Percentiles rank a stretch among this genome's conserved stretches.
phyloP scores from a whole-genome alignment of 2,329 filamentous ascomycete species.

The Aspergillus sp. region DNA sequence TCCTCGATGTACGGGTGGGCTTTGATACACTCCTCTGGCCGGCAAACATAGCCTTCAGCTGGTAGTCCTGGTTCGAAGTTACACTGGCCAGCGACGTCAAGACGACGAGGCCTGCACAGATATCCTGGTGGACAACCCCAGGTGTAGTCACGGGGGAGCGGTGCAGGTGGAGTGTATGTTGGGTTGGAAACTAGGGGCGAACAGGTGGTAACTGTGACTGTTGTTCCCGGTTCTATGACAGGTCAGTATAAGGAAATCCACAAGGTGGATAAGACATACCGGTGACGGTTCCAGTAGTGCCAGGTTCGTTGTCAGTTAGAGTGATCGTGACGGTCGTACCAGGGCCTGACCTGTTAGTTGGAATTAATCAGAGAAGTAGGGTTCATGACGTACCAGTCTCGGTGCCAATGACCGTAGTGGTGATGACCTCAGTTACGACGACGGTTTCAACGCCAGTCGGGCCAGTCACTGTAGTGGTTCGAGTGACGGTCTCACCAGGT shows the following conservation, averaged over 20 bases:
- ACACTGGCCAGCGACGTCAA: conserved; percentile 29
- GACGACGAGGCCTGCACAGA: conserved; percentile 38
- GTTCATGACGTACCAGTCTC: not conserved
- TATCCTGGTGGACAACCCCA: conserved; percentile 45
- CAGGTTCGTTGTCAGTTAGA: not conserved
- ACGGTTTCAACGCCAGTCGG: conserved; percentile 12
- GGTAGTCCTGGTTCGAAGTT: conserved; percentile 41
- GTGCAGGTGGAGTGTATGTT: conserved; percentile 27
- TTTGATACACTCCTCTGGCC: conserved; percentile 39
- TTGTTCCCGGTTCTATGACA: conserved; percentile 1
- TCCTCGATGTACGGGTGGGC: conserved; percentile 27
- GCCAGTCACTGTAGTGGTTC: conserved; percentile 14
- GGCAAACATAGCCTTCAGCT: conserved; percentile 35
- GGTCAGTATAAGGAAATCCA: not conserved
- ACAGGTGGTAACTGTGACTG: conserved; percentile 26
- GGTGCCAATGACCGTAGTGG: conserved; percentile 13
- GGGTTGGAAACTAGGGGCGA: conserved; percentile 31
- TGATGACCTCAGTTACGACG: conserved; percentile 16
- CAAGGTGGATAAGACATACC: not conserved
- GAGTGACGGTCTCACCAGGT: not conserved
- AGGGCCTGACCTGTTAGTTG: not conserved
- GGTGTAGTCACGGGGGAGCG: conserved; percentile 29
- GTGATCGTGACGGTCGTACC: conserved; percentile 4
- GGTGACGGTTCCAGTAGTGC: not conserved
- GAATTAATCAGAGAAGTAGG: not conserved